Evolutionary conservation across 1,284 basidiomycete genomes (phyloP).

Genomic region (Leccinum fuscescens): DNA sequence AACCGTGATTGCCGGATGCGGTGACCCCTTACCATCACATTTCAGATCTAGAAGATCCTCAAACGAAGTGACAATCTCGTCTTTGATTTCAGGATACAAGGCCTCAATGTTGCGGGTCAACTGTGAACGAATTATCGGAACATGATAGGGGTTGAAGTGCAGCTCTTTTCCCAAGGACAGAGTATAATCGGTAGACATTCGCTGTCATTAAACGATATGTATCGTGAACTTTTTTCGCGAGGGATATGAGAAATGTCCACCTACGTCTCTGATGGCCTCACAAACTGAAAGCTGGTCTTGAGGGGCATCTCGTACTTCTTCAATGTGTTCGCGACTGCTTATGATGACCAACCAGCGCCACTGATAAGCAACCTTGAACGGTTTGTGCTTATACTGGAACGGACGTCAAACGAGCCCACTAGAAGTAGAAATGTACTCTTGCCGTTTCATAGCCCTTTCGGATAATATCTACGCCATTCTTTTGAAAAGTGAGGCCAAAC

Average conservation of each 20-base stretch:
- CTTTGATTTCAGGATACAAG: conserved; percentile 29
- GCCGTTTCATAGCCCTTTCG: conserved; percentile 25
- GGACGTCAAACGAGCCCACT: background rate
- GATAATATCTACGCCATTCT: conserved; percentile 10
- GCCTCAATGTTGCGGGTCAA: conserved; percentile 32
- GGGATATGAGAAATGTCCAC: background rate
- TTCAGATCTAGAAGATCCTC: conserved; percentile 23
- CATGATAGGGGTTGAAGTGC: conserved; percentile 29
- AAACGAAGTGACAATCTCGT: conserved; percentile 35
- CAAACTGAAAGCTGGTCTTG: background rate
- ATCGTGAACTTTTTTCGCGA: background rate
- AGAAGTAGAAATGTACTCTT: background rate
- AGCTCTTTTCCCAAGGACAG: background rate
- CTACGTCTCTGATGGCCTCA: background rate
- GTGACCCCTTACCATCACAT: conserved; percentile 13
- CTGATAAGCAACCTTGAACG: conserved; percentile 43
- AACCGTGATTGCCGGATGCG: background rate
- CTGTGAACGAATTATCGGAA: conserved; percentile 23
- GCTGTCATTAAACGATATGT: background rate
- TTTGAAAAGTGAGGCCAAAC: conserved; percentile 10
- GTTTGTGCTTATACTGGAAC: conserved; percentile 33
- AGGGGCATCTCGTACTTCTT: conserved; percentile 41
- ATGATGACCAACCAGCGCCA: conserved; percentile 44
- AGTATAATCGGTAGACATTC: background rate
- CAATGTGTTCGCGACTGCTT: conserved; percentile 35